A percentile compares a stretch with the other conserved stretches of the same genome.
Conservation (phyloP, 495 filamentous ascomycete genomes). For the Penicillium bialowiezense region DNA sequence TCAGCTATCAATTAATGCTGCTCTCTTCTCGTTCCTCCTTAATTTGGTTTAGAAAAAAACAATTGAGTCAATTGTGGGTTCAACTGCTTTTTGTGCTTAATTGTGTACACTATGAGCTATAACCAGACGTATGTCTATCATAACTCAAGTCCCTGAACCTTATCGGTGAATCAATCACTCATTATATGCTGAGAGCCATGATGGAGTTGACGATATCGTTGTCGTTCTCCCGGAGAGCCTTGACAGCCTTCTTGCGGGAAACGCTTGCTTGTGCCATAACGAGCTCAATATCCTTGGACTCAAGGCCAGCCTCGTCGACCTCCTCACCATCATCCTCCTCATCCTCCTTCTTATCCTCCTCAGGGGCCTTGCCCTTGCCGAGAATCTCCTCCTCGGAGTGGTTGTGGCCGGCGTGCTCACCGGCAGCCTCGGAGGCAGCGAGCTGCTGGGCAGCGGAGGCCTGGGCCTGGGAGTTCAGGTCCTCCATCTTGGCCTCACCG, state of each 20-base stretch:
- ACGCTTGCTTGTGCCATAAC: conserved; percentile 98
- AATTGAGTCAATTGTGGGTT: conserved; percentile 16
- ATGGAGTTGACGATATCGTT: conserved; percentile 99
- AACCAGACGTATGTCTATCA: conserved; percentile 24
- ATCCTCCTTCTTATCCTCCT: conserved; percentile 78
- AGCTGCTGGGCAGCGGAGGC: conserved; percentile 90
- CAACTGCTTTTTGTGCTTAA: conserved; percentile 39
- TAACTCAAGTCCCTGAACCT: conserved; percentile 34
- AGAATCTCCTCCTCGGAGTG: conserved; percentile 72
- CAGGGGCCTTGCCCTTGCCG: conserved; percentile 76
- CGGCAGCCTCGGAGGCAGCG: conserved; percentile 74
- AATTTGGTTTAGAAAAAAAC: no score
- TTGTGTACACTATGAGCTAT: conserved; percentile 42
- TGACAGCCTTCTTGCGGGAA: conserved; percentile 95
- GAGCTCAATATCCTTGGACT: conserved; percentile 98
- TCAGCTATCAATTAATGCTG: no score
- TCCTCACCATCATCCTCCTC: conserved; percentile 96
- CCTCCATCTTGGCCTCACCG: conserved; percentile 99
- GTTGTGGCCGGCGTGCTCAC: conserved; percentile 72
- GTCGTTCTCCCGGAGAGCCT: conserved; percentile 97
- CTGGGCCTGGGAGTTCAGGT: conserved; percentile 96
- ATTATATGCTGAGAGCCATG: conserved; percentile 97
- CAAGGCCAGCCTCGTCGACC: conserved; percentile 87
- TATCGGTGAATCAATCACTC: conserved; percentile 2
- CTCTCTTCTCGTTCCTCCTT: no score